Evolutionary conservation across 805 yeast species (phyloP).

Genomic region (Metschnikowia vanudenii): DNA sequence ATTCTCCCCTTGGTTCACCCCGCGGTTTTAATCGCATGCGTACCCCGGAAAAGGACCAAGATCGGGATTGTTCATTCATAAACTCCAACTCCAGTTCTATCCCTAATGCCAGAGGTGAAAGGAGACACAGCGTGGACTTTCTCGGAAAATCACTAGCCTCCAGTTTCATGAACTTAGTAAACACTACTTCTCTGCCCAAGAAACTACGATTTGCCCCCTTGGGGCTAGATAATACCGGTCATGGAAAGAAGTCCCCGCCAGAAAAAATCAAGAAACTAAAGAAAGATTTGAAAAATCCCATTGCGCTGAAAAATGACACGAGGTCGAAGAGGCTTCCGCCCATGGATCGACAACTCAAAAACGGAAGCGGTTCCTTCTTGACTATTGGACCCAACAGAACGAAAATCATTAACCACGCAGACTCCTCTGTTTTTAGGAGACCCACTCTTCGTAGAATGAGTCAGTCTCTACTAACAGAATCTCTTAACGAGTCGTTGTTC

Average conservation of each 20-base stretch:
- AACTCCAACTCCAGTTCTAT: not conserved
- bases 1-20: constrained; percentile 22
- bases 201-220: not conserved
- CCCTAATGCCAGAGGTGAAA: not conserved
- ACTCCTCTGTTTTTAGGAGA: constrained; percentile 34
- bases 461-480: constrained; percentile 23
- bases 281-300: constrained; percentile 21
- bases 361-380: constrained; percentile 33
- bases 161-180: constrained; percentile 27
- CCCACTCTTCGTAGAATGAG: constrained; percentile 42
- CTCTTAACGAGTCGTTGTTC: constrained; percentile 16
- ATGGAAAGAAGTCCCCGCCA: constrained; percentile 15
- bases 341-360: constrained; percentile 16
- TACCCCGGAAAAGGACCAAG: not conserved
- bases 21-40: constrained; percentile 9
- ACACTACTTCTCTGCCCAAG: constrained; percentile 10
- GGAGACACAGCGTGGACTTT: constrained; percentile 23
- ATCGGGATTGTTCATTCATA: not conserved
- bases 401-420: constrained; percentile 43
- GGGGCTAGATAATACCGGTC: not conserved
- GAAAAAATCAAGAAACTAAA: constrained; percentile 17
- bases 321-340: constrained; percentile 34
- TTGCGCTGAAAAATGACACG: constrained; percentile 28
- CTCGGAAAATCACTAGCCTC: constrained; percentile 32
- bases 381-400: constrained; percentile 39